These are phyloP conservation scores for Psidium friedrichsthalianum DNA, from an alignment of 345 rosid genomes.

Conservation along the genomic window DNA sequence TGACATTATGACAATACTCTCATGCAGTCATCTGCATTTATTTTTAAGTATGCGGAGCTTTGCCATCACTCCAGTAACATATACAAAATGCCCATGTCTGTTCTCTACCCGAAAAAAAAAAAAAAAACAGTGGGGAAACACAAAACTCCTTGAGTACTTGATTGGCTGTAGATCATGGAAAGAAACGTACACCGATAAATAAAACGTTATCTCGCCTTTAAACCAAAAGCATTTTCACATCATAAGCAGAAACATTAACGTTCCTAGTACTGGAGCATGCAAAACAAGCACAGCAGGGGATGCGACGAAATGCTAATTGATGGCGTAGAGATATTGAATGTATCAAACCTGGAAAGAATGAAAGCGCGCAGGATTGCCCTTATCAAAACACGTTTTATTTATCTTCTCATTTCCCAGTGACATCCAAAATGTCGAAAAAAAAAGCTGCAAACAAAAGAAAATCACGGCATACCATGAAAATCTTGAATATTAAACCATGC, in stretches of 20 bases:
- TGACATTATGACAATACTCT: neutral
- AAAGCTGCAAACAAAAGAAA: neutral
- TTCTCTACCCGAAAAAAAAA: neutral
- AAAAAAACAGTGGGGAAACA: neutral
- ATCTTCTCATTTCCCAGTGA: neutral
- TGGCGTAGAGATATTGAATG: neutral
- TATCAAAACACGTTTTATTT: neutral
- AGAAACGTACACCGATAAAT: neutral
- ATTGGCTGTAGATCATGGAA: neutral
- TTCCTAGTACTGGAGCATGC: neutral
- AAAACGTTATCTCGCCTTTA: neutral
- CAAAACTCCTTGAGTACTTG: neutral
- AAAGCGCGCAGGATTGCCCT: neutral
- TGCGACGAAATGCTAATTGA: neutral
- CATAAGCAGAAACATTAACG: neutral
- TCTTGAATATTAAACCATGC: neutral
- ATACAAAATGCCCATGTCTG: neutral
- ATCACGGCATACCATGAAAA: neutral
- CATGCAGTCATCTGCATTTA: neutral
- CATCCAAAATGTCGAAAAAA: neutral
- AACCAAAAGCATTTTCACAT: neutral
- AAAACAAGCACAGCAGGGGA: neutral
- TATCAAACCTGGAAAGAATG: neutral
- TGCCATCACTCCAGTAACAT: neutral
- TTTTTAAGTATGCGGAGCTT: neutral